Base-by-base conservation (phyloP, 2,329 filamentous ascomycete genomes). In the Basipetospora chlamydospora region DNA sequence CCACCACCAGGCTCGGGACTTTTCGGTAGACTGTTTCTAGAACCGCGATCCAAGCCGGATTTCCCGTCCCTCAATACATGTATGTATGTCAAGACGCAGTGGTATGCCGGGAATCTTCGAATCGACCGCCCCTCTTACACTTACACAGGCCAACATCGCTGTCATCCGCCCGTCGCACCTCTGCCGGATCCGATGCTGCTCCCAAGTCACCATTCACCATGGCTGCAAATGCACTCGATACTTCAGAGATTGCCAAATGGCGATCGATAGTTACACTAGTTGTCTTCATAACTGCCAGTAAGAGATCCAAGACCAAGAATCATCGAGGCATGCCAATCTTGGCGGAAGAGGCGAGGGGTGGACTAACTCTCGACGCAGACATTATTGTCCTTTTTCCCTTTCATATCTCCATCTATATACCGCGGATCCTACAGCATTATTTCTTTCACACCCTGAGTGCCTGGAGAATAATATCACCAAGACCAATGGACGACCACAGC, bases 321-420 rank as follows among this genome's bases (percentile, higher is more conserved):
- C 8, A 18, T 16, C 11, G 5, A 4, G n/a, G 15, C 13, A 18
- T 20, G 15, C 18, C 22, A 6, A 6, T 25, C 22, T 25, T 11
- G 11, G 11, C 7, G 22, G 22, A 7, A 25, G 6, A 7, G 22
- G 22, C 11, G 6, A 29, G 30, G 22, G 31, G 41, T 42, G 38
- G 28, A 29, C 29, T 30, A 38, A 41, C 29, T 20, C 18, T 35
- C 40, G 16, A 6, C 28, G 11, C 44, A 83, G 78, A 84, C 54
- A 57, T 81, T 34, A 61, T 73, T 28, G 79, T 83, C 1, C 62
- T 83, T 10, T 80, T 79, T 41, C 78, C 77, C 1, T 81, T 80
- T 42, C 64, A 74, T 39, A 58, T 83, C 10, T 73, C 77, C 2
- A 47, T 83, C 0, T 73, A 61, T 41, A 33, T 81, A 2, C 79